Percentiles rank a stretch among this genome's conserved stretches.
phyloP scores from a whole-genome alignment of 2,329 filamentous ascomycete genomes.

The Beauveria sp. region DNA sequence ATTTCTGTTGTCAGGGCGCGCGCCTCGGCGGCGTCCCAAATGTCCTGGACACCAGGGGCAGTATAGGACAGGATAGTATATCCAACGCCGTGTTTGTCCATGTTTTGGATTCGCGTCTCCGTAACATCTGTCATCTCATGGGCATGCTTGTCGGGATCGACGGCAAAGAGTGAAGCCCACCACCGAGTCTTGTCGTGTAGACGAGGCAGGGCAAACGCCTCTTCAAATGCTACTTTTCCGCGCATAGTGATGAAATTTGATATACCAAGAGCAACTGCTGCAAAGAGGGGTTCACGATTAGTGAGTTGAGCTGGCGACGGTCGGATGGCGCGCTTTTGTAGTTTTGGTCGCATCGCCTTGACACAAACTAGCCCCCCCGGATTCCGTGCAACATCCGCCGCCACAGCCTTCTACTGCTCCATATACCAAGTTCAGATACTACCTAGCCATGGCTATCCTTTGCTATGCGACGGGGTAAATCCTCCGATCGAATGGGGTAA shows the following conservation, averaged over 20 bases:
- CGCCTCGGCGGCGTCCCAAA: slow-evolving; percentile 33
- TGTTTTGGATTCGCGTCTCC: slow-evolving; percentile 33
- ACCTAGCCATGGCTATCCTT: neutral
- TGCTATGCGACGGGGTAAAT: neutral
- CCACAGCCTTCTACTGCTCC: neutral
- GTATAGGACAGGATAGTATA: slow-evolving; percentile 43
- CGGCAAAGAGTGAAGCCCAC: slow-evolving; percentile 54
- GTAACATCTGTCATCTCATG: slow-evolving; percentile 42
- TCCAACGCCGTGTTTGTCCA: slow-evolving; percentile 39
- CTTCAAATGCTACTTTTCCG: slow-evolving; percentile 55
- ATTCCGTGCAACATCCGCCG: slow-evolving; percentile 2
- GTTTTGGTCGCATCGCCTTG: neutral
- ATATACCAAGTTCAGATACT: neutral
- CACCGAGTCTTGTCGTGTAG: slow-evolving; percentile 50
- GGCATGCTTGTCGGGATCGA: slow-evolving; percentile 51
- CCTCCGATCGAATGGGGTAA: neutral
- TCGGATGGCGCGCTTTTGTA: slow-evolving; percentile 7
- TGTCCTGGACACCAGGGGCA: slow-evolving; percentile 40
- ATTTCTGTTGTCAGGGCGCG: slow-evolving; percentile 34
- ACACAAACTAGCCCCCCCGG: neutral
- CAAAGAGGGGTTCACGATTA: too few species aligned
- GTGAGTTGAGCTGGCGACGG: neutral
- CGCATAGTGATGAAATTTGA: slow-evolving; percentile 32
- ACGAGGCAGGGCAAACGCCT: slow-evolving; percentile 53
- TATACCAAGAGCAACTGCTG: neutral